These are phyloP conservation scores for Scenedesmus sp. DNA, from an alignment of 163 green algal genomes.

Conservation along the genomic window DNA sequence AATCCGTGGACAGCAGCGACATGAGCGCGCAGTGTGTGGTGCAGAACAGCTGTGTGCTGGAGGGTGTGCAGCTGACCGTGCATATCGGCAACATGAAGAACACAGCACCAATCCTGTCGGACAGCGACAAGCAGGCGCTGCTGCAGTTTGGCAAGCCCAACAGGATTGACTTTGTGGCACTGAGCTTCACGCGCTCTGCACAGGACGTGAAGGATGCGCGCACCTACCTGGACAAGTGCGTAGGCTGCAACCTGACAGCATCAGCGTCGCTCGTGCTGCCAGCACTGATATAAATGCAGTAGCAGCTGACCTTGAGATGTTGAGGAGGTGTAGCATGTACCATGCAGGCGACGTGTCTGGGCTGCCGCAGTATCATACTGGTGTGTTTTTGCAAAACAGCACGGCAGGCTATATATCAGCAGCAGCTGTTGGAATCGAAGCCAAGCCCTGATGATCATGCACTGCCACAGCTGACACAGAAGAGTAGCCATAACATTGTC, in stretches of 20 bases:
- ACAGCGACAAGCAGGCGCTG: conserved; percentile 67
- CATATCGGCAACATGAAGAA: conserved; percentile 64
- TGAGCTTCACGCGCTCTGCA: conserved; percentile 81
- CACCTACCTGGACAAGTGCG: conserved; percentile 64
- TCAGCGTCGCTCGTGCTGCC: no score
- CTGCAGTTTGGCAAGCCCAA: conserved; percentile 69
- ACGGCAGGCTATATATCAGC: not conserved
- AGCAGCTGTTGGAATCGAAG: not conserved
- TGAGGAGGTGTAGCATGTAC: no score
- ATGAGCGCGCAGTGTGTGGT: conserved; percentile 57
- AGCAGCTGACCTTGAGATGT: not conserved
- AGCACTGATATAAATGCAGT: not conserved
- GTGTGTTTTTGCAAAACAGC: not conserved
- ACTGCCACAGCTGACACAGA: no score
- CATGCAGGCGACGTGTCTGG: not conserved
- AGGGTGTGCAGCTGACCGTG: conserved; percentile 73
- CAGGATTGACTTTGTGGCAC: conserved; percentile 86
- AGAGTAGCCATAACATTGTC: no score
- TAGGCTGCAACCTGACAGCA: no score
- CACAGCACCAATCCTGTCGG: conserved; percentile 62
- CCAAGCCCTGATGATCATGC: not conserved
- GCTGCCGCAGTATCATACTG: no score
- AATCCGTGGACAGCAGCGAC: conserved; percentile 56
- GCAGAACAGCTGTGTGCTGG: conserved; percentile 71
- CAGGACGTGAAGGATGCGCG: conserved; percentile 79